phyloP scores from a whole-genome alignment of 306 rosid genomes.

The Cucurbita pepo region DNA sequence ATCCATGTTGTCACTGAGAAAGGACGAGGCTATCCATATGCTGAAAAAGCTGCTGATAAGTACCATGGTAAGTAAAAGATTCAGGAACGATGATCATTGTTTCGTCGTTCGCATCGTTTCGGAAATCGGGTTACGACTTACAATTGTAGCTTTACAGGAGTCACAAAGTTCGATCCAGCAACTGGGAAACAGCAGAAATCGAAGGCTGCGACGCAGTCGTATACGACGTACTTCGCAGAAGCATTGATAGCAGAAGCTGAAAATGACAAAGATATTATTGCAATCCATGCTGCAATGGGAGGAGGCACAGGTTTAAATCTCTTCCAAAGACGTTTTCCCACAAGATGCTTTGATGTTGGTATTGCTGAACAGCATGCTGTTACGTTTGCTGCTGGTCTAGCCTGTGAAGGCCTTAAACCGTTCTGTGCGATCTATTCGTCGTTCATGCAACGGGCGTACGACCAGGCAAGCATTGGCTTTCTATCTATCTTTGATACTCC shows the following conservation, averaged over 20 bases:
- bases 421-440: conserved; percentile 92
- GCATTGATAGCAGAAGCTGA: conserved; percentile 96
- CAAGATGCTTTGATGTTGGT: conserved; percentile 92
- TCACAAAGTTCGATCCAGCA: conserved; percentile 75
- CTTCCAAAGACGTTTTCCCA: conserved; percentile 79
- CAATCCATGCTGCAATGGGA: conserved; percentile 99
- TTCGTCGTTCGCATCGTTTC: background rate
- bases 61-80: conserved; percentile 54
- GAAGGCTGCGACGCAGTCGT: conserved; percentile 55
- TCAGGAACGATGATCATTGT: background rate
- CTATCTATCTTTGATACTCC: background rate
- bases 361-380: conserved; percentile 98
- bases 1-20: conserved; percentile 88
- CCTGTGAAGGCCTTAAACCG: conserved; percentile 88
- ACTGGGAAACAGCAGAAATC: conserved; percentile 81
- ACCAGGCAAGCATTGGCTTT: conserved; percentile 41
- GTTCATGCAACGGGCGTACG: conserved; percentile 93
- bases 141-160: conserved; percentile 38
- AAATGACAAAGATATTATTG: conserved; percentile 62
- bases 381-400: conserved; percentile 94
- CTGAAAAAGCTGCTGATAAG: conserved; percentile 85
- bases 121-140: background rate
- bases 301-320: conserved; percentile 98
- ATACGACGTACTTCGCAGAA: conserved; percentile 89
- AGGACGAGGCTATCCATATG: conserved; percentile 94